A percentile compares a stretch with the other conserved stretches of the same genome.
Evolutionary conservation across 176 grass and related monocot species (phyloP).

Genomic region (Carex parvula): DNA sequence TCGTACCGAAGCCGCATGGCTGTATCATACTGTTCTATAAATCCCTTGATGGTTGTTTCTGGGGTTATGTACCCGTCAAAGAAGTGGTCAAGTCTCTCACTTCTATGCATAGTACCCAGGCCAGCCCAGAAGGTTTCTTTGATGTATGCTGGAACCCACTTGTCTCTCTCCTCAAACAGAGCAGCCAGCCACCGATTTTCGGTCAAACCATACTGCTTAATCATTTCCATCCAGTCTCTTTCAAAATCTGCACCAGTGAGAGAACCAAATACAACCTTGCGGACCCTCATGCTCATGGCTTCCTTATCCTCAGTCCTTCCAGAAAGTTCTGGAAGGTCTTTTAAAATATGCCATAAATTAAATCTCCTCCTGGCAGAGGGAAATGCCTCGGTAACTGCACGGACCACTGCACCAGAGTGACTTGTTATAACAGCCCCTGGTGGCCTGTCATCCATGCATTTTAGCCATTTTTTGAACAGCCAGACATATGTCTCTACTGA

Average conservation of each 20-base stretch:
- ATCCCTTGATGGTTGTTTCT: constrained; percentile 71
- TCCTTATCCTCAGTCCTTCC: constrained; percentile 79
- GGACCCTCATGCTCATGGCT: constrained; percentile 70
- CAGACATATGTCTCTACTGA: constrained; percentile 72
- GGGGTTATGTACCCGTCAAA: constrained; percentile 78
- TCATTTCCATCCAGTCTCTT: constrained; percentile 75
- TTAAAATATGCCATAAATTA: constrained; percentile 92
- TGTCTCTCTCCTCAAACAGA: constrained; percentile 64
- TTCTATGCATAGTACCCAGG: constrained; percentile 64
- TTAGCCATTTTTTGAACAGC: constrained; percentile 81
- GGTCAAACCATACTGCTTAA: constrained; percentile 59
- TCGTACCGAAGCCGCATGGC: constrained; percentile 77
- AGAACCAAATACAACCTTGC: constrained; percentile 74
- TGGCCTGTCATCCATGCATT: constrained; percentile 76
- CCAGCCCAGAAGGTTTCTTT: constrained; percentile 91
- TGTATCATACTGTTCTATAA: constrained; percentile 83
- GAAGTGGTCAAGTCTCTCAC: constrained; percentile 67
- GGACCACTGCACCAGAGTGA: constrained; percentile 54
- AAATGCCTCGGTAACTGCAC: constrained; percentile 59
- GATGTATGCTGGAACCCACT: constrained; percentile 79
- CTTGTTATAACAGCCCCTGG: constrained; percentile 75
- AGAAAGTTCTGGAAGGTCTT: constrained; percentile 86
- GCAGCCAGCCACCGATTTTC: constrained; percentile 65
- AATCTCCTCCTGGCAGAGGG: constrained; percentile 59
- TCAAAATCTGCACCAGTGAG: constrained; percentile 69